These are phyloP conservation scores for Darksidea phi DNA, from an alignment of 495 filamentous ascomycete species.

Conservation along the genomic window DNA sequence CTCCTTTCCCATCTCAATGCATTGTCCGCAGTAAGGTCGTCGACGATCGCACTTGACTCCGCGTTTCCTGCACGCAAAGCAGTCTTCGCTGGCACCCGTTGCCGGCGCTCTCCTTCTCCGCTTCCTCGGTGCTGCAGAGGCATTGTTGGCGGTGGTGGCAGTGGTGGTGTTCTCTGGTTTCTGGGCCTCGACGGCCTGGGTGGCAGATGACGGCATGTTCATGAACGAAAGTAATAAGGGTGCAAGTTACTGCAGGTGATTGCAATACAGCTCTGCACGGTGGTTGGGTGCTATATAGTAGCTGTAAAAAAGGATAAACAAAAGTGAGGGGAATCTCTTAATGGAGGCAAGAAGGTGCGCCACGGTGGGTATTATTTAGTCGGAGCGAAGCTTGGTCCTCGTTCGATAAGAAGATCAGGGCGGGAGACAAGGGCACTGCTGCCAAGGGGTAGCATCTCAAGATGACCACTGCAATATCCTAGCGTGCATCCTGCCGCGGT, in stretches of 20 bases:
- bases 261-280: conserved; percentile 21
- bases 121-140: conserved; percentile 57
- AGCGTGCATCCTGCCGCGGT: conserved; percentile 22
- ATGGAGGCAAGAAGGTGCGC: conserved; percentile 32
- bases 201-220: conserved; percentile 30
- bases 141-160: conserved; percentile 15
- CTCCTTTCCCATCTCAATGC: conserved; percentile 85
- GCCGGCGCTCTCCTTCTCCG: conserved; percentile 83
- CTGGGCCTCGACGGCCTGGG: conserved; percentile 31
- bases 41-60: conserved; percentile 84
- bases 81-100: conserved; percentile 90
- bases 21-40: conserved; percentile 93
- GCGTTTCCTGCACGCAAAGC: conserved; percentile 86
- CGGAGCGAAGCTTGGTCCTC: conserved; percentile 26
- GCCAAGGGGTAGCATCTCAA: conserved; percentile 33
- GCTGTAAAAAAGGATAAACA: conserved; percentile 28
- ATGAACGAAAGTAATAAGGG: conserved; percentile 9
- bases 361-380: conserved; percentile 33
- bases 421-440: conserved; percentile 8
- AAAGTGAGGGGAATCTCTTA: conserved; percentile 24
- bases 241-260: conserved; percentile 17
- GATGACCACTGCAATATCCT: conserved; percentile 2
- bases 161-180: conserved; percentile 14
- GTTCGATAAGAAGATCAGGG: conserved; percentile 30
- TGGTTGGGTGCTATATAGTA: conserved; percentile 28